phyloP scores from a whole-genome alignment of 2,329 filamentous ascomycete genomes.

The Pseudocercospora cruenta region DNA sequence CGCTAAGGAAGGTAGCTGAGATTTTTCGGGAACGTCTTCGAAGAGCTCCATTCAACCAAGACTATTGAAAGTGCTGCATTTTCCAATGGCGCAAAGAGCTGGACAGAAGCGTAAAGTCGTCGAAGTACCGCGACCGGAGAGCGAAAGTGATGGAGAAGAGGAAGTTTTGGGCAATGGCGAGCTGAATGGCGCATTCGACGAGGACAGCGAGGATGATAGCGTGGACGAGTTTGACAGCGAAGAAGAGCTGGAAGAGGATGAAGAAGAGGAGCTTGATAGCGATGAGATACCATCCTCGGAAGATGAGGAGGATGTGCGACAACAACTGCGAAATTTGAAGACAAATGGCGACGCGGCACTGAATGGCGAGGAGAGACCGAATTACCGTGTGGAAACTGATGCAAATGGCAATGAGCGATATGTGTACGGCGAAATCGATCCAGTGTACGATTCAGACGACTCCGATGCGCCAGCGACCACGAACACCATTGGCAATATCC shows the following conservation, averaged over 20 bases:
- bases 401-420: conserved; percentile 91
- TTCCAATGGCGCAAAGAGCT: conserved; percentile 34
- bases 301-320: conserved; percentile 46
- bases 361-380: conserved; percentile 45
- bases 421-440: conserved; percentile 90
- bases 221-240: conserved; percentile 33
- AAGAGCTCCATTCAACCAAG: not conserved
- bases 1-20: not conserved
- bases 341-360: conserved; percentile 34
- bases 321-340: conserved; percentile 49
- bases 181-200: conserved; percentile 33
- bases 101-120: conserved; percentile 51
- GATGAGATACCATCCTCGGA: conserved; percentile 46
- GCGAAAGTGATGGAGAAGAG: conserved; percentile 37
- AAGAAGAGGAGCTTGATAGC: conserved; percentile 40
- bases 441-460: conserved; percentile 94
- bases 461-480: conserved; percentile 75
- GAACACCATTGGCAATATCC: conserved; percentile 96
- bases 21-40: not conserved
- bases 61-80: not conserved
- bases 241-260: conserved; percentile 30
- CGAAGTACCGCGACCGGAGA: conserved; percentile 37
- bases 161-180: conserved; percentile 43
- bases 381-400: conserved; percentile 70
- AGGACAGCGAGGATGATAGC: conserved; percentile 42